A percentile compares a stretch with the other conserved stretches of the same genome.
phyloP scores from a whole-genome alignment of 495 filamentous ascomycete species.

The Podospora pseudocomata region DNA sequence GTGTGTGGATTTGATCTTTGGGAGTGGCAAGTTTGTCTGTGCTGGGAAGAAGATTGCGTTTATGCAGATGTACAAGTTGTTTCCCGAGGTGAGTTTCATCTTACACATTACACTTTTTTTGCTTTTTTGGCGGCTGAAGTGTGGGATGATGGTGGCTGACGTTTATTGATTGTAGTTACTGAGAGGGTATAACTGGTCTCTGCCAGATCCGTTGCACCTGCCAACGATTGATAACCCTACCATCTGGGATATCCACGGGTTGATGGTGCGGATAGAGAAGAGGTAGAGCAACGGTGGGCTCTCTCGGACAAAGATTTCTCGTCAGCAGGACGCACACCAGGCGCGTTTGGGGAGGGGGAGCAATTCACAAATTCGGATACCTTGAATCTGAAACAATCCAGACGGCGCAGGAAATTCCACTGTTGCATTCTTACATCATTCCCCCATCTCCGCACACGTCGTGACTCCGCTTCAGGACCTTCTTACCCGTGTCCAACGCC shows the following conservation, averaged over 20 bases:
- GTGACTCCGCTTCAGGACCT: not conserved
- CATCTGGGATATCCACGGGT: slow-evolving; percentile 3
- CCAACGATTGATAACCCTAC: not conserved
- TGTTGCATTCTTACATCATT: not conserved
- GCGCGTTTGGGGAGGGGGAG: not conserved
- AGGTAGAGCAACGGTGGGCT: not conserved
- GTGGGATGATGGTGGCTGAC: slow-evolving; percentile 5
- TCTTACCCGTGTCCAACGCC: not conserved
- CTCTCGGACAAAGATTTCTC: not conserved
- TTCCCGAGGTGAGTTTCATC: slow-evolving; percentile 47
- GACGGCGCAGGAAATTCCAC: not conserved
- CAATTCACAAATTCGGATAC: not conserved
- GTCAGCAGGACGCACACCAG: not conserved
- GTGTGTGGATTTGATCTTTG: slow-evolving; percentile 34
- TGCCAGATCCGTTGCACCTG: slow-evolving; percentile 3
- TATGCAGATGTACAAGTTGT: slow-evolving; percentile 50
- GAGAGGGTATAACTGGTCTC: slow-evolving; percentile 10
- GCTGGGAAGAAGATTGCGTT: slow-evolving; percentile 37
- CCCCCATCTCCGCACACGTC: not conserved
- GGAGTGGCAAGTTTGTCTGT: slow-evolving; percentile 38
- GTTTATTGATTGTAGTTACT: slow-evolving; percentile 5
- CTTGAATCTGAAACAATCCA: slow-evolving; percentile 3
- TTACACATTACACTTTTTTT: not conserved
- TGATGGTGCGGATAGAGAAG: slow-evolving; percentile 12
- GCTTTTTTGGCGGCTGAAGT: not conserved